These are phyloP conservation scores for Acer negundo DNA, from an alignment of 345 rosid genomes.

Conservation along the genomic window DNA sequence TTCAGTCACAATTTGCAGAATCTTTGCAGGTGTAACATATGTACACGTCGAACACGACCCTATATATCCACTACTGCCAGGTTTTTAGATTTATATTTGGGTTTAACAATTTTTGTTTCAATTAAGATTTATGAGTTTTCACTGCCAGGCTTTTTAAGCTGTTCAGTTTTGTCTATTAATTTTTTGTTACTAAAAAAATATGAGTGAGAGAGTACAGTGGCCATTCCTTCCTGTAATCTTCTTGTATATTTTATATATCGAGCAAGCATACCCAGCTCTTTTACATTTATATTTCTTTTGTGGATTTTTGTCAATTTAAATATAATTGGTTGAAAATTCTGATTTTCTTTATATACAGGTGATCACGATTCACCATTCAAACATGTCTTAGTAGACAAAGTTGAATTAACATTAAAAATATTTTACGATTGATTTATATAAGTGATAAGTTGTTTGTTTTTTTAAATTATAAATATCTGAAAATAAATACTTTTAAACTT, in stretches of 20 bases:
- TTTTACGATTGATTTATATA: no score
- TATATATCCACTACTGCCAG: background rate
- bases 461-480: no score
- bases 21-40: conserved; percentile 28
- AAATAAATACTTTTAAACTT: no score
- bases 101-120: conserved; percentile 15
- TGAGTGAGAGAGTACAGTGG: conserved; percentile 14
- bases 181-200: conserved; percentile 6
- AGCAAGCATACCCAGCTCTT: background rate
- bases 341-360: background rate
- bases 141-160: conserved; percentile 22
- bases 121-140: conserved; percentile 21
- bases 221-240: conserved; percentile 18
- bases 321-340: background rate
- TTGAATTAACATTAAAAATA: no score
- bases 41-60: conserved; percentile 17
- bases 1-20: conserved; percentile 13
- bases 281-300: background rate
- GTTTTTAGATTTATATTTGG: background rate
- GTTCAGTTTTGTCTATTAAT: conserved; percentile 24
- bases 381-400: no score
- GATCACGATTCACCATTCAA: background rate
- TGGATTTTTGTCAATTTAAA: background rate
- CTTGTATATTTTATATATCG: conserved; percentile 18
- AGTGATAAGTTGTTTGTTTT: no score